Conservation (phyloP, 164 flowering plant species). For the Saururus chinensis region DNA sequence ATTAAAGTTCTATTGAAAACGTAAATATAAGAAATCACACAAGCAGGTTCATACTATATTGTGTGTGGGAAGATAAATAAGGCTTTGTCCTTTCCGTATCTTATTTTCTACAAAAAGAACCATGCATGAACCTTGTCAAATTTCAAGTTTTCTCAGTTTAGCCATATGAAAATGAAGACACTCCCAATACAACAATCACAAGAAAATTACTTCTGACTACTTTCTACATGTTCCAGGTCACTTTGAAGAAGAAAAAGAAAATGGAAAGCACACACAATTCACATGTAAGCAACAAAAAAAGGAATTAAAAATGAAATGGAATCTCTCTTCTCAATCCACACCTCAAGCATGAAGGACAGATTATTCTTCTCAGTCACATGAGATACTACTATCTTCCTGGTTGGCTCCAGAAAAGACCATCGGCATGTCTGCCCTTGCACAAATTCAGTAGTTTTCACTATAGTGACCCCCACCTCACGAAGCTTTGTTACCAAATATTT, state of each 20-base stretch:
- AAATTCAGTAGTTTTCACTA: conserved; percentile 90
- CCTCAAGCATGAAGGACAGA: conserved; percentile 88
- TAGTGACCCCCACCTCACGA: conserved; percentile 58
- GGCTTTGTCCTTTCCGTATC: too few relatives aligned
- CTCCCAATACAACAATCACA: too few relatives aligned
- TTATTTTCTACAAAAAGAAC: too few relatives aligned
- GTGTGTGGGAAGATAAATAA: too few relatives aligned
- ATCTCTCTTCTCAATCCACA: conserved; percentile 8
- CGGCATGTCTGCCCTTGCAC: conserved; percentile 89
- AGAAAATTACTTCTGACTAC: too few relatives aligned
- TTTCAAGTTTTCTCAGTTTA: too few relatives aligned
- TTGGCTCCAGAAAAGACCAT: conserved; percentile 77
- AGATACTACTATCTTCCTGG: conserved; percentile 35
- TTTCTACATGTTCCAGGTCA: too few relatives aligned
- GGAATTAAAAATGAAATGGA: not conserved
- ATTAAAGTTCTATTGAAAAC: too few relatives aligned
- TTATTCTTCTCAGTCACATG: conserved; percentile 29
- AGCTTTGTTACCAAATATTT: conserved; percentile 57
- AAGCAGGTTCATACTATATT: too few relatives aligned
- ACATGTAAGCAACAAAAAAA: not conserved
- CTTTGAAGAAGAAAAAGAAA: not conserved
- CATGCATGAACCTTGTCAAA: too few relatives aligned
- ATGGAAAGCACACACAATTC: not conserved
- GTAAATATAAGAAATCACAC: too few relatives aligned
- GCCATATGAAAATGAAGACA: too few relatives aligned